Evolutionary conservation across 2,329 filamentous ascomycete species (phyloP).

Genomic region (Penicillium sp.): DNA sequence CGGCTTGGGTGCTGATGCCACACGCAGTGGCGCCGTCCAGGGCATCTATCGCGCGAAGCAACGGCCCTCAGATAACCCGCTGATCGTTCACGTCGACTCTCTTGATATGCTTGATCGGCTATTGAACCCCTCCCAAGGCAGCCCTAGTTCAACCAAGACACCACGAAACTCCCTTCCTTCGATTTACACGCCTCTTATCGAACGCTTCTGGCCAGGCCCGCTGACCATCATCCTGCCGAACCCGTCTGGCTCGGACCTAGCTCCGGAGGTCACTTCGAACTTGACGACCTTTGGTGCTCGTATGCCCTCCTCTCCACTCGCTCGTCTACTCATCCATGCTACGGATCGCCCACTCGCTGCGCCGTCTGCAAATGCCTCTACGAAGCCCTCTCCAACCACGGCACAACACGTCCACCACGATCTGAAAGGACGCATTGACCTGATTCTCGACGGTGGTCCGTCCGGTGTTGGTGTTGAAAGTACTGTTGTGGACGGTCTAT

Average conservation of each 20-base stretch:
- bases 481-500: conserved; percentile 91
- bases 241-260: conserved; percentile 67
- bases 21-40: conserved; percentile 74
- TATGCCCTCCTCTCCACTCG: conserved; percentile 84
- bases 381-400: conserved; percentile 85
- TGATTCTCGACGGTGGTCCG: conserved; percentile 84
- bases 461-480: conserved; percentile 93
- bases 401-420: conserved; percentile 89
- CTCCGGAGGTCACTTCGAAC: conserved; percentile 88
- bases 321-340: conserved; percentile 79
- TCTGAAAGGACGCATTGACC: conserved; percentile 74
- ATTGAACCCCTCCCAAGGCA: conserved; percentile 44
- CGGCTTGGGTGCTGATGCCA: conserved; percentile 93
- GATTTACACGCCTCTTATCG: conserved; percentile 76
- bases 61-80: conserved; percentile 86
- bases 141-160: conserved; percentile 31
- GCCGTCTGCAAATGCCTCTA: conserved; percentile 92
- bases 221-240: conserved; percentile 86
- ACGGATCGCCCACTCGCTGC: conserved; percentile 79
- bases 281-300: conserved; percentile 83
- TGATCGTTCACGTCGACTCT: conserved; percentile 90
- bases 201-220: conserved; percentile 90
- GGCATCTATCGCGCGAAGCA: conserved; percentile 95
- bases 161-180: conserved; percentile 56
- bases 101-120: conserved; percentile 71